phyloP scores from a whole-genome alignment of 176 grass and related monocot species.

The Paspalum vaginatum region DNA sequence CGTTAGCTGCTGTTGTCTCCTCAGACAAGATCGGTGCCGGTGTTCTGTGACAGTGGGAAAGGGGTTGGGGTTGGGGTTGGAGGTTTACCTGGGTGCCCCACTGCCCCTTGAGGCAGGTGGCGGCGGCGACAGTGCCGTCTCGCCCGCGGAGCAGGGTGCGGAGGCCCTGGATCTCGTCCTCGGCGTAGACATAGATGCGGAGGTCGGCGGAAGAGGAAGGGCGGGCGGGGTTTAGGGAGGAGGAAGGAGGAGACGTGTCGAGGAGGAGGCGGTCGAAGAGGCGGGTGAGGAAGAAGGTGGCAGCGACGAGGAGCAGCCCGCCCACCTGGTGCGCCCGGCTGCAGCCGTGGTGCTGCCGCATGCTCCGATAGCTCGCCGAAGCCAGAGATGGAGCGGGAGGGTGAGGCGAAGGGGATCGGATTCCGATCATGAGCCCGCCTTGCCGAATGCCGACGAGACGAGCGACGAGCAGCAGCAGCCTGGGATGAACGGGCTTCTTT shows the following conservation, averaged over 20 bases:
- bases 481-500: background rate
- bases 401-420: slow-evolving; percentile 3
- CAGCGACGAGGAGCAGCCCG: slow-evolving; percentile 57
- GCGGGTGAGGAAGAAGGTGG: slow-evolving; percentile 86
- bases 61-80: background rate
- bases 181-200: slow-evolving; percentile 79
- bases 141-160: slow-evolving; percentile 71
- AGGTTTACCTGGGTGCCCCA: slow-evolving; percentile 86
- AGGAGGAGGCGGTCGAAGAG: slow-evolving; percentile 55
- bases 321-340: slow-evolving; percentile 32
- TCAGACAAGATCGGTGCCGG: background rate
- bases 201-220: slow-evolving; percentile 33
- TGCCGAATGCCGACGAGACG: background rate
- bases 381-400: background rate
- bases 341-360: slow-evolving; percentile 1
- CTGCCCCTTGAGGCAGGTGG: slow-evolving; percentile 90
- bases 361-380: background rate
- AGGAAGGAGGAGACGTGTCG: background rate
- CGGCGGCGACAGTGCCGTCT: slow-evolving; percentile 50
- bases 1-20: background rate
- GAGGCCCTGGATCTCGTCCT: slow-evolving; percentile 77
- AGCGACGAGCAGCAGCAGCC: background rate
- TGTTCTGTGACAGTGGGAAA: background rate
- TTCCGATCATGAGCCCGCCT: background rate
- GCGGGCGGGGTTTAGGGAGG: background rate